Evolutionary conservation across 2,329 filamentous ascomycete species (phyloP), one percentile per base, ranked within the genome.

Genomic region (Proliferodiscus dingleyae): DNA sequence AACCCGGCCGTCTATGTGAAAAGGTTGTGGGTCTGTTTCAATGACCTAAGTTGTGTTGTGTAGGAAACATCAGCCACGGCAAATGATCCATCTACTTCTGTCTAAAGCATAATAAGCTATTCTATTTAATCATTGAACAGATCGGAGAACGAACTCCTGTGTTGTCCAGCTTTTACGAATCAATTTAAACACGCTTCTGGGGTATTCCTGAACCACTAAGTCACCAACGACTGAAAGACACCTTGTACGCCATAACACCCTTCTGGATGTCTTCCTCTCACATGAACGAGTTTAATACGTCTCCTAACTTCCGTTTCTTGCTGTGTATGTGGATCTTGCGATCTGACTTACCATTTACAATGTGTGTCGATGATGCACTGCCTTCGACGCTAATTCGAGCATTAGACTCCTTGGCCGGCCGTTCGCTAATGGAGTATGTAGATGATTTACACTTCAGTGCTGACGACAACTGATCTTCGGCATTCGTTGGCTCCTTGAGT

Each of bases 221-320:
- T n/a, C n/a, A n/a, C n/a, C n/a, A n/a, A n/a, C n/a, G n/a, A n/a
- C n/a, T n/a, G n/a, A n/a, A n/a, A n/a, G n/a, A n/a, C n/a, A n/a
- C n/a, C n/a, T n/a, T 29, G 26, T 7, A 11, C 26, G 26, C 6
- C 26, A 7, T 29, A 29, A n/a, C 26, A 29, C 3, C 26, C 6
- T 29, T 30, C 15, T n/a, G 6, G 8, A 1, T 4, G 7, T 29
- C 10, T 29, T n/a, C 3, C 4, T 30, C 23, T 49, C 28, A 53
- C 23, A 45, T 36, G 29, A 60, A 56, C 4, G 58, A 57, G 10
- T 33, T 45, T 11, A 59, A 37, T 11, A 60, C 38, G 30, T 56
- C 52, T 13, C 37, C 49, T 5, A 60, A 38, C 10, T 55, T 57
- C 32, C 43, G 43, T 43, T 51, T 58, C 40, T 59, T 59, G 3